phyloP scores from a whole-genome alignment of 2,329 filamentous ascomycete species.

The Phaeosphaeriaceae sp. region DNA sequence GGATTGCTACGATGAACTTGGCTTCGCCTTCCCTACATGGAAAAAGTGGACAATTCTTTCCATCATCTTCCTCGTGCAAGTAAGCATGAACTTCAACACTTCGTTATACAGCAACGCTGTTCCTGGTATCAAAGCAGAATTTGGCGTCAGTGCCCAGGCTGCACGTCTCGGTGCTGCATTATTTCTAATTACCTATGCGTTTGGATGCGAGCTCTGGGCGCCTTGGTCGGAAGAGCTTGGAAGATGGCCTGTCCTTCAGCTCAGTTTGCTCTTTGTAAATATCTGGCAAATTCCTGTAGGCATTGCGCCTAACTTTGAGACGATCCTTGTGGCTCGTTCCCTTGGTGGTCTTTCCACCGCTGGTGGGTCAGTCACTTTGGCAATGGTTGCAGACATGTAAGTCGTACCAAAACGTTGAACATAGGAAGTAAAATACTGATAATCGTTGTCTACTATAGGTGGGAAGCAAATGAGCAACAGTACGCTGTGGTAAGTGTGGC shows the following conservation, averaged over 20 bases:
- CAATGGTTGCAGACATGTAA: conserved; percentile 70
- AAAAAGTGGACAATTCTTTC: conserved; percentile 62
- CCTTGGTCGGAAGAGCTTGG: conserved; percentile 87
- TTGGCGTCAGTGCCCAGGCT: conserved; percentile 69
- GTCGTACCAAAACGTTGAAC: neutral
- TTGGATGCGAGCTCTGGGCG: conserved; percentile 87
- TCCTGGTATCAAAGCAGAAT: conserved; percentile 64
- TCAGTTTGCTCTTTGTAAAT: conserved; percentile 76
- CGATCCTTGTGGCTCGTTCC: conserved; percentile 68
- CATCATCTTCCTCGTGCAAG: conserved; percentile 61
- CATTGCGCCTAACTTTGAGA: conserved; percentile 74
- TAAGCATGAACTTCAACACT: conserved; percentile 66
- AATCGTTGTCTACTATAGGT: conserved; percentile 3
- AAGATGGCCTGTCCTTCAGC: conserved; percentile 75
- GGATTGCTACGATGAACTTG: conserved; percentile 58
- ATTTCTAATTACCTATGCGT: conserved; percentile 80
- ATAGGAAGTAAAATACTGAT: no score
- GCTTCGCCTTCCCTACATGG: conserved; percentile 55
- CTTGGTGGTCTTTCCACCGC: conserved; percentile 58
- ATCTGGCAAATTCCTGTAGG: conserved; percentile 71
- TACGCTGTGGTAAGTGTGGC: conserved; percentile 64
- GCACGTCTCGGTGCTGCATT: conserved; percentile 77
- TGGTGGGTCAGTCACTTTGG: conserved; percentile 69
- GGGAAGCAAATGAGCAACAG: conserved; percentile 64
- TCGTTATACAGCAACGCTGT: conserved; percentile 62